Evolutionary conservation across 2,329 filamentous ascomycete genomes (phyloP).

Genomic region (Aureobasidium sp.): DNA sequence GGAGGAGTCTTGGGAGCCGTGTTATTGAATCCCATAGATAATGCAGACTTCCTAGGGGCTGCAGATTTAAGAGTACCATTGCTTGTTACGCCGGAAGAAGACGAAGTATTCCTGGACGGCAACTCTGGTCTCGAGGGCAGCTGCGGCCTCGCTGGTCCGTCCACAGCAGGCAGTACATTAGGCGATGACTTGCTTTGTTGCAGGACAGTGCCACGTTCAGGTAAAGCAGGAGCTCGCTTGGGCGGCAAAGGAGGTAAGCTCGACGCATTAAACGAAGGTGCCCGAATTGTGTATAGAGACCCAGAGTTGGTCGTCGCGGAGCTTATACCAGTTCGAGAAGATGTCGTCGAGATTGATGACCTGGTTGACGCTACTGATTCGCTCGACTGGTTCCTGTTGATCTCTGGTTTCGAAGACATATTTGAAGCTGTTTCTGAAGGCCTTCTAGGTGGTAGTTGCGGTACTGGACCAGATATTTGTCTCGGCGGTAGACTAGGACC

Average conservation of each 20-base stretch:
- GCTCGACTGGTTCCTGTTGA: conserved; percentile 35
- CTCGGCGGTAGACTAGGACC: conserved; percentile 40
- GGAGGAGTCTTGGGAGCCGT: conserved; percentile 24
- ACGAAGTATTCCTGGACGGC: conserved; percentile 22
- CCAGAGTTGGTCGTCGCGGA: conserved; percentile 21
- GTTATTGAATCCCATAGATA: conserved; percentile 42
- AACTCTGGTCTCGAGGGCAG: conserved; percentile 20
- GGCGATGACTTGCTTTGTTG: conserved; percentile 33
- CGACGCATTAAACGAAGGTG: conserved; percentile 51
- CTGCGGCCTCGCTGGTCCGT: conserved; percentile 16
- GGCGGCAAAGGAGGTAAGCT: conserved; percentile 50
- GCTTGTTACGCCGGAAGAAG: conserved; percentile 19
- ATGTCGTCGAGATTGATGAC: conserved; percentile 45
- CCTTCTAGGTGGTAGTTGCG: conserved; percentile 18
- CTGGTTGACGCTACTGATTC: conserved; percentile 48
- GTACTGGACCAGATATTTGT: conserved; percentile 35
- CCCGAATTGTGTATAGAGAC: conserved; percentile 23
- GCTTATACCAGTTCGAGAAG: conserved; percentile 37
- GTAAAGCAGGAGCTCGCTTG: conserved; percentile 39
- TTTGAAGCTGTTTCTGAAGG: conserved; percentile 17
- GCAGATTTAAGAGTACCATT: conserved; percentile 18
- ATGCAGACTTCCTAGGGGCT: conserved; percentile 37
- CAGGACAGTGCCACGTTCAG: conserved; percentile 32
- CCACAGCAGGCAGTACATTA: conserved; percentile 23
- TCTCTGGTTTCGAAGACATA: conserved; percentile 18